Percentiles rank a stretch among this genome's conserved stretches.
Evolutionary conservation across 306 rosid genomes (phyloP).

Genomic region (Oxytropis ochrocephala): DNA sequence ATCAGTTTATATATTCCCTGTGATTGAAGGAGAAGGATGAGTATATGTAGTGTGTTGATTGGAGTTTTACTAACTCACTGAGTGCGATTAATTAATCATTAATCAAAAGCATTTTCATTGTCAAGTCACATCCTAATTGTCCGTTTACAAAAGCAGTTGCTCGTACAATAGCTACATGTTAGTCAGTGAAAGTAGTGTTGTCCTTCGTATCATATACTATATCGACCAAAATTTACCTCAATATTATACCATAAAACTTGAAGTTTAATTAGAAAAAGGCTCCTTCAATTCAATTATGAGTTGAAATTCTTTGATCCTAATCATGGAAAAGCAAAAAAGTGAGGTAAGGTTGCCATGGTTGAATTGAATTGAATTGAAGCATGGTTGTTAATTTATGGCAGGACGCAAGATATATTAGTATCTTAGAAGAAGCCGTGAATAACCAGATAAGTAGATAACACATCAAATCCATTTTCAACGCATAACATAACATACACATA

Average conservation of each 20-base stretch:
- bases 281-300: no score
- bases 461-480: conserved; percentile 18
- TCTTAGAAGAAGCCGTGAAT: conserved; percentile 22
- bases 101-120: conserved; percentile 11
- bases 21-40: no score
- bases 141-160: conserved; percentile 10
- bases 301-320: no score
- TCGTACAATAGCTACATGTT: neutral
- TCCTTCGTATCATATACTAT: neutral
- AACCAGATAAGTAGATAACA: conserved; percentile 25
- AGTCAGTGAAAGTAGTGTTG: conserved; percentile 6
- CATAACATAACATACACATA: neutral
- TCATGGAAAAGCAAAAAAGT: no score
- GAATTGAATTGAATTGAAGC: no score
- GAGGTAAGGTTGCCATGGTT: no score
- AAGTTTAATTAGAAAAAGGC: neutral
- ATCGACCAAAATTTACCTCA: neutral
- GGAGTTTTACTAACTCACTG: neutral
- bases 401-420: neutral
- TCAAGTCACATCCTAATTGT: conserved; percentile 23
- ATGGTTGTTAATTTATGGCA: no score
- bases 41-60: neutral
- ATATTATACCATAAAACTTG: neutral
- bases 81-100: conserved; percentile 15
- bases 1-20: no score